Conservation (phyloP, 305 asterid species). For the Fraxinus ornus region DNA sequence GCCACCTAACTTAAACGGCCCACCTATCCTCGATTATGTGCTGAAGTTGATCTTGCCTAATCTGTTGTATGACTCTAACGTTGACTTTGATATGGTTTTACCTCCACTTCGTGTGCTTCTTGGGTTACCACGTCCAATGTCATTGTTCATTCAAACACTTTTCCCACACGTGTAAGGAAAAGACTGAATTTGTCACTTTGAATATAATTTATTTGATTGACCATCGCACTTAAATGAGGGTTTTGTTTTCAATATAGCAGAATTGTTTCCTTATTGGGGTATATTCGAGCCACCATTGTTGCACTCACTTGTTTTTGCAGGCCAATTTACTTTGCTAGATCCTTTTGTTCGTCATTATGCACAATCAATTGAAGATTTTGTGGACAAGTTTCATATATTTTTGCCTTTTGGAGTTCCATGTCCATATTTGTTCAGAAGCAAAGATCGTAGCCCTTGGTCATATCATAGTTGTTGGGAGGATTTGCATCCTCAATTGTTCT, state of each 20-base stretch:
- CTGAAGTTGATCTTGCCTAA: not conserved
- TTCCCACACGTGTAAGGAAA: not conserved
- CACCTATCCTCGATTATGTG: not conserved
- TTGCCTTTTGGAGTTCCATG: not conserved
- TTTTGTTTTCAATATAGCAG: not conserved
- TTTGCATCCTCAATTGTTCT: not conserved
- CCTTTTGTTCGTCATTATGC: not conserved
- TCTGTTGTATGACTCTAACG: not conserved
- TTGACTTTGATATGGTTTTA: not conserved
- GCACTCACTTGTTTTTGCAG: not conserved
- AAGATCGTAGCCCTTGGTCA: not conserved
- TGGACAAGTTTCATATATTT: not conserved
- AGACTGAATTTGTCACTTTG: not conserved
- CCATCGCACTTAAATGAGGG: not conserved
- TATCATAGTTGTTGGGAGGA: not conserved
- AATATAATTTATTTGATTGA: not conserved
- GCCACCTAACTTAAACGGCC: not conserved
- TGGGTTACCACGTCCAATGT: not conserved
- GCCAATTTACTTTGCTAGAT: not conserved
- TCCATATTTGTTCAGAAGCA: not conserved
- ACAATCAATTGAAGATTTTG: not conserved
- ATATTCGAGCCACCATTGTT: not conserved
- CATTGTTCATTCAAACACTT: not conserved
- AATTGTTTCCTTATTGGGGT: not conserved
- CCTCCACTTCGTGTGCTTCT: not conserved